Evolutionary conservation across 805 yeast species (phyloP), one percentile per base, ranked within the genome.

Genomic region (Ogataea minuta): DNA sequence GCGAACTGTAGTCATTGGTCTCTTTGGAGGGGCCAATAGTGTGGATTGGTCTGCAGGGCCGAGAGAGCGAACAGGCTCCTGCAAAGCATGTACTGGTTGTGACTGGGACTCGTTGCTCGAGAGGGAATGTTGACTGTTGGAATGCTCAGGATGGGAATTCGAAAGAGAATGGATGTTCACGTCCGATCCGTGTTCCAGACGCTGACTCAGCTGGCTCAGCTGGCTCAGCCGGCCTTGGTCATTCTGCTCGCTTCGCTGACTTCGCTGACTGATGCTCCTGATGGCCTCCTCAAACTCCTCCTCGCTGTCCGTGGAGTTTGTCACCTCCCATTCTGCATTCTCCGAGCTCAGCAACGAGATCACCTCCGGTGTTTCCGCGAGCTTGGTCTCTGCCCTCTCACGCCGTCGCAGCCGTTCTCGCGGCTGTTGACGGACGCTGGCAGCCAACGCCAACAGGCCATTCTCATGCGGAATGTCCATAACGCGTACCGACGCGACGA

Each of bases 231-330:
- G 13, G 23, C 32, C 19, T 8, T 15, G 25, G 13, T 15, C 12
- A 4, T 10, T 26, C 15, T 32, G 20, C 14, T 24, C 29, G 15
- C 28, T 16, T 16, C 23, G 36, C 29, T 26, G 23, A 23, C 28
- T 25, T 5, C 17, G 36, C 29, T 33, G 29, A 24, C 34, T 28
- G 34, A 16, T 13, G 31, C 16, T 24, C 40, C 15, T 23, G 14
- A 25, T 30, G 16, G 16, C 30, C 23, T 26, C 27, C n/a, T 26
- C 32, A 16, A 36, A 30, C 28, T 36, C 40, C 11, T 30, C 20
- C 9, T 41, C 45, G 30, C 40, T 36, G 28, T 41, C 45, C 4
- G 41, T 36, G 25, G 38, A 31, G 24, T 41, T 36, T 7, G 34
- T 41, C 16, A 36, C 45, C 34, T 36, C 45, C 26, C 32, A 24